phyloP scores from a whole-genome alignment of 2,329 filamentous ascomycete genomes.

The Myriosclerotinia curreyana region DNA sequence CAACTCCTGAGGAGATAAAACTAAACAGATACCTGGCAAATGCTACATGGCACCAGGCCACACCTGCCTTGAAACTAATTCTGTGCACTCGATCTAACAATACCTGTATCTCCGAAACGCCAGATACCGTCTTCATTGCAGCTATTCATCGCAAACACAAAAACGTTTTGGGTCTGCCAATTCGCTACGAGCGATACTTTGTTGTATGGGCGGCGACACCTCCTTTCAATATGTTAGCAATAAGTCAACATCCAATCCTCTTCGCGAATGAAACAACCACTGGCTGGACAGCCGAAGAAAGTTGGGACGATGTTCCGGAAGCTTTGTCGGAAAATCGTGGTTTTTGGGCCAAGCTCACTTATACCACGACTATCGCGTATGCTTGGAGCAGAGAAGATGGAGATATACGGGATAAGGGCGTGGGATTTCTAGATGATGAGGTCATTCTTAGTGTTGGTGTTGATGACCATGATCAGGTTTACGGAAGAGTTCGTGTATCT shows the following conservation, averaged over 20 bases:
- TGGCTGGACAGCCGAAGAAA: conserved; percentile 40
- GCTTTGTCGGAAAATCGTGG: conserved; percentile 25
- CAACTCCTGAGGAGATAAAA: conserved; percentile 22
- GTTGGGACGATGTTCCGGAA: conserved; percentile 38
- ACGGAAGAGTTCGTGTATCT: conserved; percentile 37
- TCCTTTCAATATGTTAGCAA: conserved; percentile 41
- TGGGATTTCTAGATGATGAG: conserved; percentile 43
- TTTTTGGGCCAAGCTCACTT: conserved; percentile 41
- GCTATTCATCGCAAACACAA: conserved; percentile 42
- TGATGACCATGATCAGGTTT: conserved; percentile 41
- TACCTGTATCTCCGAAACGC: conserved; percentile 30
- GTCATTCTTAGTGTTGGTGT: conserved; percentile 42
- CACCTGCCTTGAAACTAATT: conserved; percentile 41
- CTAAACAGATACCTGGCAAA: conserved; percentile 24
- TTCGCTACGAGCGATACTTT: conserved; percentile 43
- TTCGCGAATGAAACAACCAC: conserved; percentile 41
- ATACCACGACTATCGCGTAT: conserved; percentile 43
- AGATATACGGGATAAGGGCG: conserved; percentile 39
- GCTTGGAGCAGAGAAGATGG: conserved; percentile 39
- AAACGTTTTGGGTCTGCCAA: conserved; percentile 39
- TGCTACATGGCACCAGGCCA: conserved; percentile 42
- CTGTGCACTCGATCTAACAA: conserved; percentile 39
- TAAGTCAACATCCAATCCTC: conserved; percentile 40
- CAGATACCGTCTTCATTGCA: conserved; percentile 40
- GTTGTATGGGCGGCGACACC: conserved; percentile 40